phyloP scores from a whole-genome alignment of 1,139 yeast species.

The Saccharomyces hybrid region DNA sequence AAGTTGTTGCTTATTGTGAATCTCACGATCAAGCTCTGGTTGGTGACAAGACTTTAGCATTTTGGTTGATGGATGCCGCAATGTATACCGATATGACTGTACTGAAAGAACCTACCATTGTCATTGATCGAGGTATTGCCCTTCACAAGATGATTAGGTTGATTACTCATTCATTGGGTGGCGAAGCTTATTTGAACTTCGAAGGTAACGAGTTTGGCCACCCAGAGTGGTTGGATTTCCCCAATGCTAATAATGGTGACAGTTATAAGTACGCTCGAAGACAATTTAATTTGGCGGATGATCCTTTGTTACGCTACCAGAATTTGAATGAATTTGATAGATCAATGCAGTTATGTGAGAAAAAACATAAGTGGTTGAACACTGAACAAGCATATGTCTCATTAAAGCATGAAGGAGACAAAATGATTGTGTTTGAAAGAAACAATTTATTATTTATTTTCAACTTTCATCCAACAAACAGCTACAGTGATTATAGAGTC shows the following conservation, averaged over 20 bases:
- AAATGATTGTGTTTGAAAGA: slow-evolving; percentile 81
- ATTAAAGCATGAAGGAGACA: slow-evolving; percentile 80
- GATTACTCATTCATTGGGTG: slow-evolving; percentile 81
- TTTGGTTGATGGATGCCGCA: slow-evolving; percentile 97
- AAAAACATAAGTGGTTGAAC: slow-evolving; percentile 61
- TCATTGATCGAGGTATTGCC: slow-evolving; percentile 81
- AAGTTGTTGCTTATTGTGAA: slow-evolving; percentile 88
- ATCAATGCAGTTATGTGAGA: slow-evolving; percentile 75
- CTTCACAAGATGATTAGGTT: slow-evolving; percentile 86
- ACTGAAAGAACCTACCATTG: slow-evolving; percentile 61
- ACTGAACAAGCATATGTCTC: slow-evolving; percentile 81
- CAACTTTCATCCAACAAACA: slow-evolving; percentile 80
- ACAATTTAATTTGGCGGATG: slow-evolving; percentile 82
- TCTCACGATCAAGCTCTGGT: slow-evolving; percentile 97
- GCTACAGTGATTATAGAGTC: slow-evolving; percentile 78
- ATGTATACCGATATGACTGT: slow-evolving; percentile 95
- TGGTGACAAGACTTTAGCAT: slow-evolving; percentile 93
- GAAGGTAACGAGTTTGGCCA: slow-evolving; percentile 99
- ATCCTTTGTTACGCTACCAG: slow-evolving; percentile 70
- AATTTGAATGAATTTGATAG: slow-evolving; percentile 71
- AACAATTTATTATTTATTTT: slow-evolving; percentile 77
- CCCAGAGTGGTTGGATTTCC: slow-evolving; percentile 98
- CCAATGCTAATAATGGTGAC: slow-evolving; percentile 79
- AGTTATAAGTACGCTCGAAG: slow-evolving; percentile 92
- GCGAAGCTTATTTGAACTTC: slow-evolving; percentile 91